phyloP scores from a whole-genome alignment of 2,329 filamentous ascomycete species.

The Sclerotinia sclerotiorum region DNA sequence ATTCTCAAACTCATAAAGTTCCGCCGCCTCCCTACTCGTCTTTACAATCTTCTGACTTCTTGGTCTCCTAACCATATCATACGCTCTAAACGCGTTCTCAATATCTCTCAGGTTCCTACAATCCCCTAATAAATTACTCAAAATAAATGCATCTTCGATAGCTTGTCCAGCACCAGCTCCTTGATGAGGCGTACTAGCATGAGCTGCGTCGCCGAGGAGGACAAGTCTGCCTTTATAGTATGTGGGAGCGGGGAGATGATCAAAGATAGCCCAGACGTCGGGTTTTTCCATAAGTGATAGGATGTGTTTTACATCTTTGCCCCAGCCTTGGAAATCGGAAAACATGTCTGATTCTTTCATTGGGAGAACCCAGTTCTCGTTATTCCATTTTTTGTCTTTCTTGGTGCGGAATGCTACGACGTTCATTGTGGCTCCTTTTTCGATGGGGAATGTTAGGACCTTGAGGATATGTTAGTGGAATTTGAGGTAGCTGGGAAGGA shows the following conservation, averaged over 20 bases:
- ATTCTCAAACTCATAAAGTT: slow-evolving; percentile 48
- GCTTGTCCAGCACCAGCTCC: slow-evolving; percentile 57
- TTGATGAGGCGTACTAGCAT: slow-evolving; percentile 55
- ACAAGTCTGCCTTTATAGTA: slow-evolving; percentile 48
- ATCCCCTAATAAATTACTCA: slow-evolving; percentile 49
- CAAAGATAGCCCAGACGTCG: slow-evolving; percentile 54
- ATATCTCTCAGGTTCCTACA: slow-evolving; percentile 42
- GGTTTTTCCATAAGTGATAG: slow-evolving; percentile 44
- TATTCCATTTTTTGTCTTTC: slow-evolving; percentile 41
- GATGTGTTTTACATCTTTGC: slow-evolving; percentile 41
- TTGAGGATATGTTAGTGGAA: not conserved
- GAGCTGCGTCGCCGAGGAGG: slow-evolving; percentile 56
- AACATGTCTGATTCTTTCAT: slow-evolving; percentile 43
- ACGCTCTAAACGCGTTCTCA: slow-evolving; percentile 50
- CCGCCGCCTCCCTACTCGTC: slow-evolving; percentile 36
- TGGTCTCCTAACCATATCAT: slow-evolving; percentile 49
- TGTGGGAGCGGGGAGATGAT: slow-evolving; percentile 47
- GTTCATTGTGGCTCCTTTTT: slow-evolving; percentile 57
- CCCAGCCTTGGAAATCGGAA: slow-evolving; percentile 44
- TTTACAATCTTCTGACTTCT: slow-evolving; percentile 38
- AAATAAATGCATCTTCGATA: slow-evolving; percentile 53
- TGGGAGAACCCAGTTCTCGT: slow-evolving; percentile 45
- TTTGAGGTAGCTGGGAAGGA: slow-evolving; percentile 53
- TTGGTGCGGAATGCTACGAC: slow-evolving; percentile 42
- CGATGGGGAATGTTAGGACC: slow-evolving; percentile 42